Evolutionary conservation across 305 asterid genomes (phyloP), one percentile per base, ranked within the genome.

Genomic region (Galium porrigens): DNA sequence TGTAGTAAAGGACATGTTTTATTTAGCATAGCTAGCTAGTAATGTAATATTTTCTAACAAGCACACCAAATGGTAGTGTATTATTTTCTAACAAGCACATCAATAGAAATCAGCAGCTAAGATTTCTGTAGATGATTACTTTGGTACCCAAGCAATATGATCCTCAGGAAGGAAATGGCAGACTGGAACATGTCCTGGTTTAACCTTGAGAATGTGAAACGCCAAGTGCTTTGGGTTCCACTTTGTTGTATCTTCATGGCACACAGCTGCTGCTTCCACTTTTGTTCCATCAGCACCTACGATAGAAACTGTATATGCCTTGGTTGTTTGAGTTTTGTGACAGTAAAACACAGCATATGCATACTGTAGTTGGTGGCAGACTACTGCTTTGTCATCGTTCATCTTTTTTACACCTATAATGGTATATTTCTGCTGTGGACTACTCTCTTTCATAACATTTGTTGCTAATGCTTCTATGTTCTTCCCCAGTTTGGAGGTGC

Each of bases 181-280:
- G 59, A 92, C 78, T 1, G 97, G 95, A 14, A 75, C 84, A 29
- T 77, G 66, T 56, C 97, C 99, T 4, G 95, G 96, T 74, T 80
- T 79, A 73, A 92, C 92, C 60, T 87, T 87, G 3, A 89, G 89
- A 79, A 82, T 90, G 76, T 81, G 86, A 53, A 92, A 92, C 8
- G 96, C 96, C 85, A 92, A 71, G 69, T 88, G 96, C 33, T 85
- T 86, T 3, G 97, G 97, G 76, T 87, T 87, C 99, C 97, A 89
- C 20, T 80, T 78, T 3, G 96, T 81, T 3, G 99, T 85, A 36
- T 92, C 85, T 58, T 69, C 73, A 71, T 92, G 97, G 84, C 99
- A 92, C 68, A 89, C 87, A 0, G 84, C 94, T 57, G 84, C 91
- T 0, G 95, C 95, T 8, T 79, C 74, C 14, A 81, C 94, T 78